Conservation (phyloP, 169 alveolate species). For the Eimeria mitis region DNA sequence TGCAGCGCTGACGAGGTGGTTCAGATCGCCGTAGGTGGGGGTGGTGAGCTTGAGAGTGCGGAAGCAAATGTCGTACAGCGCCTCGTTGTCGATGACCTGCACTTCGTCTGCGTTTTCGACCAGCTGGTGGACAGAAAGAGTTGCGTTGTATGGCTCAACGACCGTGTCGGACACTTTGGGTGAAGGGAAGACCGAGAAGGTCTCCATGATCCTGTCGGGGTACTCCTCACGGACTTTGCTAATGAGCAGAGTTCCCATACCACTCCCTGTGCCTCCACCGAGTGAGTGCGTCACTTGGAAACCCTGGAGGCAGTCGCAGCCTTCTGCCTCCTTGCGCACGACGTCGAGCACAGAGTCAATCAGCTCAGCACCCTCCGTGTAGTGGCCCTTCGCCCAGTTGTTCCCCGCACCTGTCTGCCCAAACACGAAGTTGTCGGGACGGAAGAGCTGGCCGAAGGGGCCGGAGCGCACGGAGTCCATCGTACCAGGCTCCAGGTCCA, state of each 20-base stretch:
- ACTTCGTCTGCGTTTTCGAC: conserved; percentile 99
- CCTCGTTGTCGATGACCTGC: conserved; percentile 98
- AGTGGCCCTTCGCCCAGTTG: conserved; percentile 99
- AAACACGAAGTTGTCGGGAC: conserved; percentile 99
- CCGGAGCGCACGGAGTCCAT: conserved; percentile 99
- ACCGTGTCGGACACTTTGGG: conserved; percentile 99
- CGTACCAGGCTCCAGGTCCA: conserved; percentile 99
- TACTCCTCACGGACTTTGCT: conserved; percentile 98
- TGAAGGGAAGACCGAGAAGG: conserved; percentile 99
- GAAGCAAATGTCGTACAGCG: conserved; percentile 99
- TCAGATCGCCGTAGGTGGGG: conserved; percentile 94
- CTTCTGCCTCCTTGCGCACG: conserved; percentile 99
- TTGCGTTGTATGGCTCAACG: conserved; percentile 99
- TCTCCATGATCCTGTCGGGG: conserved; percentile 99
- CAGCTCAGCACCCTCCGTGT: conserved; percentile 99
- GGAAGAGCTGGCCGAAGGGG: conserved; percentile 99
- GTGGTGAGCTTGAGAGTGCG: conserved; percentile 97
- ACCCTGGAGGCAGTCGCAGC: conserved; percentile 99
- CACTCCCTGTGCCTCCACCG: conserved; percentile 99
- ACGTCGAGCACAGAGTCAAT: conserved; percentile 99
- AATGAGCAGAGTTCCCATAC: conserved; percentile 99
- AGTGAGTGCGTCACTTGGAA: conserved; percentile 98
- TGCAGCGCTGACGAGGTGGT: conserved; percentile 99
- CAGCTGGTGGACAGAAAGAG: conserved; percentile 98
- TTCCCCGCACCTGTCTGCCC: conserved; percentile 99